Percentiles rank a stretch among this genome's conserved stretches.
Conservation (phyloP, 805 yeast species). For the Zygosaccharomyces lentus region DNA sequence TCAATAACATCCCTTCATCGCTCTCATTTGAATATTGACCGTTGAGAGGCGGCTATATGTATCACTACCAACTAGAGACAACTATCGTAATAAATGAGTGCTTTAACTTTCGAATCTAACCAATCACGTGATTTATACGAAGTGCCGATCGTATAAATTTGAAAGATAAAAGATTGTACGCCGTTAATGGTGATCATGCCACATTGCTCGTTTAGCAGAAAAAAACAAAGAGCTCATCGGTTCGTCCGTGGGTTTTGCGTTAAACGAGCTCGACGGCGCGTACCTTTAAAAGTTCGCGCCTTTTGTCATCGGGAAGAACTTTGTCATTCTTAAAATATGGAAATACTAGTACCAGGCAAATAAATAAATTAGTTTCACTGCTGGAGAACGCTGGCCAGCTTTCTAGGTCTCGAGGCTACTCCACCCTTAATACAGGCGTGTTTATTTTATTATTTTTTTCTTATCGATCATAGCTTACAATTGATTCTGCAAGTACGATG, state of each 20-base stretch:
- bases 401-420: neutral
- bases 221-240: neutral
- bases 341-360: neutral
- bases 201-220: conserved; percentile 1
- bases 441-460: neutral
- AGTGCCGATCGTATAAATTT: neutral
- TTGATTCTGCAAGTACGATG: conserved; percentile 6
- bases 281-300: conserved; percentile 1
- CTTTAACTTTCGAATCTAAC: neutral
- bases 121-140: neutral
- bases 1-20: neutral
- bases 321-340: neutral
- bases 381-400: neutral
- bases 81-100: neutral
- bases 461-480: neutral
- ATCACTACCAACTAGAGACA: neutral
- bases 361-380: neutral
- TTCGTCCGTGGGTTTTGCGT: neutral
- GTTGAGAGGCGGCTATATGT: neutral
- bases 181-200: neutral
- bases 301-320: neutral
- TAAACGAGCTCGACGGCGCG: neutral
- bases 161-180: neutral
- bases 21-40: neutral
- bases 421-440: neutral